Evolutionary conservation across 805 yeast genomes (phyloP).

Genomic region (Zygotorulaspora florentina): DNA sequence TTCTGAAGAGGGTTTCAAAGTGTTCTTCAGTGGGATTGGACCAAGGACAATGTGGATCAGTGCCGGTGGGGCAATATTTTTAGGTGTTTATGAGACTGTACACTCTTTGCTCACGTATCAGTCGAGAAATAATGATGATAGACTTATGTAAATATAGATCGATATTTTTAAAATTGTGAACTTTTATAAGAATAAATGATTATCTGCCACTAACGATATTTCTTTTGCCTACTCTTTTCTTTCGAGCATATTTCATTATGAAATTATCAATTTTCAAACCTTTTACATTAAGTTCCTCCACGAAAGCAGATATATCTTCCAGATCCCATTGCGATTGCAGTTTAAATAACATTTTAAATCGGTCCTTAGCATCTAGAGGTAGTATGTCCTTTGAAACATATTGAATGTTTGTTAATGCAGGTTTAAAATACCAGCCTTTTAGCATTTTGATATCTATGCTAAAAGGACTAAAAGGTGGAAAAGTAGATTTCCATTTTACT

Average conservation of each 20-base stretch:
- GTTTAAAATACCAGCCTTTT: constrained; percentile 51
- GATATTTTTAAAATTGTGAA: neutral
- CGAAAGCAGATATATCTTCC: constrained; percentile 59
- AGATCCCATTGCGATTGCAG: constrained; percentile 57
- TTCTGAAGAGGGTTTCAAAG: constrained; percentile 68
- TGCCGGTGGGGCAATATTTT: constrained; percentile 96
- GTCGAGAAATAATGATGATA: constrained; percentile 7
- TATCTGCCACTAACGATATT: constrained; percentile 34
- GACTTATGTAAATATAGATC: constrained; percentile 12
- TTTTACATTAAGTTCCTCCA: constrained; percentile 54
- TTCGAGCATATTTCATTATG: constrained; percentile 58
- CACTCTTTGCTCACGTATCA: constrained; percentile 34
- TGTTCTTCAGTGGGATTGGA: constrained; percentile 81
- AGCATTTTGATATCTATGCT: constrained; percentile 53
- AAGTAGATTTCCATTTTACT: constrained; percentile 55
- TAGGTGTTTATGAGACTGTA: constrained; percentile 86
- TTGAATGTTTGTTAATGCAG: constrained; percentile 43
- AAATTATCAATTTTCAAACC: constrained; percentile 53
- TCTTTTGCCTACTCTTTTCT: constrained; percentile 44
- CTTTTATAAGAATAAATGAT: neutral
- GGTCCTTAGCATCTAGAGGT: constrained; percentile 43
- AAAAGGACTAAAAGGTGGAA: constrained; percentile 61
- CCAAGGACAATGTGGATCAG: constrained; percentile 97
- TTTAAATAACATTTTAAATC: constrained; percentile 52
- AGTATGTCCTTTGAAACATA: constrained; percentile 50